phyloP scores from a whole-genome alignment of 169 alveolate species.

The Plasmodium yoelii region DNA sequence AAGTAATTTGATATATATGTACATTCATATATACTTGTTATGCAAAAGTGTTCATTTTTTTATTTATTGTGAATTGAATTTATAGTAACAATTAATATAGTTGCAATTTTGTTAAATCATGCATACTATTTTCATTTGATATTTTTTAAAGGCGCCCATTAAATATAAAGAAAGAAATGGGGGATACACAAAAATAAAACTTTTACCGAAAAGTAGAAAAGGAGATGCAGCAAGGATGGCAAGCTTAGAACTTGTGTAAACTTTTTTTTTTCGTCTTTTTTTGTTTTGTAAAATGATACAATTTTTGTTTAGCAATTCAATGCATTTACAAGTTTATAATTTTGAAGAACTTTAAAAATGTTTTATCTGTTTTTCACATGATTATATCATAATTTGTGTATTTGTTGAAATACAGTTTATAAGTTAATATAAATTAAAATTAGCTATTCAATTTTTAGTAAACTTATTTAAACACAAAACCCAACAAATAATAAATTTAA shows the following conservation, averaged over 20 bases:
- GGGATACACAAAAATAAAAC: constrained; percentile 83
- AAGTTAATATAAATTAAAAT: too few relatives aligned
- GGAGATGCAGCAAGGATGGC: constrained; percentile 82
- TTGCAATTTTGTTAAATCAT: too few relatives aligned
- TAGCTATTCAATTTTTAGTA: too few relatives aligned
- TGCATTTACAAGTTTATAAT: background rate
- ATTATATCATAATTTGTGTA: too few relatives aligned
- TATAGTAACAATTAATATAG: too few relatives aligned
- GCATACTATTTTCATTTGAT: too few relatives aligned
- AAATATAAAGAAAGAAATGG: constrained; percentile 85
- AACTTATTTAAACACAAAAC: too few relatives aligned
- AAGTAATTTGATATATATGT: constrained; percentile 27
- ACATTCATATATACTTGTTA: background rate
- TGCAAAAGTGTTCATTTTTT: background rate
- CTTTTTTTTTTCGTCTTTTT: background rate
- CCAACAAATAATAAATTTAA: too few relatives aligned
- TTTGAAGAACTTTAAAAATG: constrained; percentile 9
- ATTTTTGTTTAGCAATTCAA: background rate
- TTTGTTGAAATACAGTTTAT: too few relatives aligned
- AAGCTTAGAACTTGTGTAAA: constrained; percentile 77
- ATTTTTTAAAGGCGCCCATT: constrained; percentile 70
- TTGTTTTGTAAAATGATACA: constrained; percentile 3
- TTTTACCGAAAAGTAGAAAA: constrained; percentile 79
- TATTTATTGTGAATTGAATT: too few relatives aligned
- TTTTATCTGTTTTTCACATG: too few relatives aligned